These are phyloP conservation scores for Crithidia expoeki DNA, from an alignment of 208 protist species.

Conservation along the genomic window DNA sequence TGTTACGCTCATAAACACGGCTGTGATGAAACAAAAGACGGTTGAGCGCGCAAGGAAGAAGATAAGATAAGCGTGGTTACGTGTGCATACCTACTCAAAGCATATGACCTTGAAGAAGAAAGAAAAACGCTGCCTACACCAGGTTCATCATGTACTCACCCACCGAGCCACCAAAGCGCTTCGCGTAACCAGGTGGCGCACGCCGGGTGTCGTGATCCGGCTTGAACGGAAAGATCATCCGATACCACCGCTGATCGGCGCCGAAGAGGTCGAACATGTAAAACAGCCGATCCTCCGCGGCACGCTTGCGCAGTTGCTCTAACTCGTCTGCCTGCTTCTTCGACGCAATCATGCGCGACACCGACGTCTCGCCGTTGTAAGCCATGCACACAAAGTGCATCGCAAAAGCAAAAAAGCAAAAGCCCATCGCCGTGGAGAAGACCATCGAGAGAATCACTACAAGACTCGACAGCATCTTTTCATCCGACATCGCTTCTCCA, in stretches of 20 bases:
- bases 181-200: constrained; percentile 26
- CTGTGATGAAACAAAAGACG: too few species aligned
- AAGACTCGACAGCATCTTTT: constrained; percentile 25
- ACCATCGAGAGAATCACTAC: constrained; percentile 41
- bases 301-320: constrained; percentile 23
- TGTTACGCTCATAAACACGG: too few species aligned
- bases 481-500: constrained; percentile 19
- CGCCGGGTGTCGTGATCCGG: constrained; percentile 35
- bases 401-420: constrained; percentile 57
- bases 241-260: constrained; percentile 60
- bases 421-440: constrained; percentile 50
- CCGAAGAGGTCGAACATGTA: constrained; percentile 71
- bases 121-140: constrained; percentile 5
- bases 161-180: constrained; percentile 16
- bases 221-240: constrained; percentile 48
- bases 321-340: constrained; percentile 24
- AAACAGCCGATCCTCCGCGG: constrained; percentile 23
- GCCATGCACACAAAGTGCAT: constrained; percentile 57
- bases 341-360: constrained; percentile 44
- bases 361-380: constrained; percentile 52
- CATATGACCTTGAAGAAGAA: neutral
- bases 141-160: constrained; percentile 8
- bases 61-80: too few species aligned
- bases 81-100: too few species aligned
- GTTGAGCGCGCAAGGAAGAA: too few species aligned